Percentiles rank a stretch among this genome's conserved stretches.
Evolutionary conservation across 192 early-diverging fungal genomes (phyloP).

Genomic region (Gorgonomyces haynaldii): DNA sequence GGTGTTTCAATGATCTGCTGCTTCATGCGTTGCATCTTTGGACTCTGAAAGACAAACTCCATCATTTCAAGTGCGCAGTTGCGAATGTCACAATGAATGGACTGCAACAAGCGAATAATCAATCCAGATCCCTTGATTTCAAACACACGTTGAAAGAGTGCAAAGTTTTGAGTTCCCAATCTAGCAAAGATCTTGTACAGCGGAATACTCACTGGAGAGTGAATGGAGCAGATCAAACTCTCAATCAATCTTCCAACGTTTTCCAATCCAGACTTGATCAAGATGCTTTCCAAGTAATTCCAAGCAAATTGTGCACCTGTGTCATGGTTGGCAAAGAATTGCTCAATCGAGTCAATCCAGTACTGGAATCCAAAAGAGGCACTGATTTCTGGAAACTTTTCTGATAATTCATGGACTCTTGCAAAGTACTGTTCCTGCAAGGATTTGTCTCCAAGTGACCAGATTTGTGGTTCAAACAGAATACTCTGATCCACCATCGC

Average conservation of each 20-base stretch:
- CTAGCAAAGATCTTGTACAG: neutral
- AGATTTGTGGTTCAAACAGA: constrained; percentile 2
- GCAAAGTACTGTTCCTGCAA: neutral
- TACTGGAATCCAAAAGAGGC: neutral
- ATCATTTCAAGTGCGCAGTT: neutral
- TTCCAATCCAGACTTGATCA: neutral
- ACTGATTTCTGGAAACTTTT: neutral
- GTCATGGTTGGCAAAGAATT: neutral
- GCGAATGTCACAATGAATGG: neutral
- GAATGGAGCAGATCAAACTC: neutral
- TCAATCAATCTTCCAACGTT: neutral
- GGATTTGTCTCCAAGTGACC: neutral
- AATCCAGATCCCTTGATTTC: neutral
- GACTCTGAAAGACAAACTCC: neutral
- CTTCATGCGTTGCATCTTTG: neutral
- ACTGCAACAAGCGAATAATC: neutral
- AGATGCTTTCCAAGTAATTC: neutral
- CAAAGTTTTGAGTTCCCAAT: neutral
- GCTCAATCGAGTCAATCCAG: neutral
- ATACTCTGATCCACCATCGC: neutral
- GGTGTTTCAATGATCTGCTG: neutral
- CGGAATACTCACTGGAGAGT: neutral
- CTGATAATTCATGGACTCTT: neutral
- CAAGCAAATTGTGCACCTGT: neutral
- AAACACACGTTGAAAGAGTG: neutral